Percentiles rank a stretch among this genome's conserved stretches.
These are phyloP conservation scores for Apiotrichum veenhuisii DNA, from an alignment of 1,284 basidiomycete genomes.

Conservation along the genomic window DNA sequence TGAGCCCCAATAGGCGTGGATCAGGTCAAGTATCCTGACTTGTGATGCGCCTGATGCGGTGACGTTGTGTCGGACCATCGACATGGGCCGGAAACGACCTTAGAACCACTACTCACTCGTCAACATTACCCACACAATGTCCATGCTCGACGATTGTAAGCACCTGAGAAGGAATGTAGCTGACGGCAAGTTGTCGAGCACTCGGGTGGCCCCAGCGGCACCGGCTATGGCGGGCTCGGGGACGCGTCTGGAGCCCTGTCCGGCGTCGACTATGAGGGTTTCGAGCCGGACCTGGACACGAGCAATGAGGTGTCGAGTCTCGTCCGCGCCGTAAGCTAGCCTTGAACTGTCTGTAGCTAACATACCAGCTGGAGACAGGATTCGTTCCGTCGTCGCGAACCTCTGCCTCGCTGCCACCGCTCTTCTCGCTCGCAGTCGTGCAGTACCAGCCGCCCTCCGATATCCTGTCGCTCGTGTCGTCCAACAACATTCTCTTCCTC, in stretches of 20 bases:
- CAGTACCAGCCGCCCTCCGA: slow-evolving; percentile 82
- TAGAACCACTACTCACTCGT: not conserved
- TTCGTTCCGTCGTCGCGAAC: slow-evolving; percentile 45
- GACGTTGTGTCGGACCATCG: not conserved
- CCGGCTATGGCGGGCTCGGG: not conserved
- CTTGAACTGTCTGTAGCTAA: slow-evolving; percentile 1
- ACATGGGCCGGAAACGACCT: too few relatives aligned
- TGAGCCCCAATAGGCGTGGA: too few relatives aligned
- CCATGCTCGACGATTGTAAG: slow-evolving; percentile 84
- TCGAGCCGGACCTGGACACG: slow-evolving; percentile 60
- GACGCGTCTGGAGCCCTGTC: slow-evolving; percentile 50
- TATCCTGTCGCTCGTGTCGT: slow-evolving; percentile 72
- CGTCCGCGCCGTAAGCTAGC: slow-evolving; percentile 31
- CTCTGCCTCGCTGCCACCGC: slow-evolving; percentile 54
- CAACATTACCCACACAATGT: slow-evolving; percentile 19
- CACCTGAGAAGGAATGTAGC: slow-evolving; percentile 9
- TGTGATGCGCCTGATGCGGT: not conserved
- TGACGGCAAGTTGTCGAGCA: slow-evolving; percentile 72
- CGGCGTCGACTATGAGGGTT: slow-evolving; percentile 75
- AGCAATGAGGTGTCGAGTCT: slow-evolving; percentile 27
- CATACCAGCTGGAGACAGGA: slow-evolving; percentile 49
- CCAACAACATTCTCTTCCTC: slow-evolving; percentile 81
- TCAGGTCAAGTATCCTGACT: too few relatives aligned
- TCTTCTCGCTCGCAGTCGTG: slow-evolving; percentile 80
- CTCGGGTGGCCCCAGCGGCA: slow-evolving; percentile 56